Evolutionary conservation across 345 rosid genomes (phyloP), one percentile per base, ranked within the genome.

Genomic region (Lumnitzera littorea): DNA sequence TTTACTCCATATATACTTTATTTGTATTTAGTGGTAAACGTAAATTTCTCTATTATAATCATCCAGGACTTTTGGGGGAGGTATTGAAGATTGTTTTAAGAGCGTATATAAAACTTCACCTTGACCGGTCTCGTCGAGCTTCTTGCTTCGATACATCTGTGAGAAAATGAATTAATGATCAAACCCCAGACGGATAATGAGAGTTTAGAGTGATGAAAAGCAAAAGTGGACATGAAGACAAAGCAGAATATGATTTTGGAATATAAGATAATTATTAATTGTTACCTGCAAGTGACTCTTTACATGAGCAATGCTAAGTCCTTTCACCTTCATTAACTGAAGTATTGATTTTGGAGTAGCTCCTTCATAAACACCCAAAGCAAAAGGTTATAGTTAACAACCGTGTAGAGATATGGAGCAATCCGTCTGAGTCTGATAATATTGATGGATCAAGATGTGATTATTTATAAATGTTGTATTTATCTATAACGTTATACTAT

Each of bases 201-300:
- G 27, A 36, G 3, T 64, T 49, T 60, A 63, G 13, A 31, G 14
- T 49, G 11, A 24, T 24, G 0, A 27, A 12, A 12, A 46, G 25
- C 31, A 11, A 15, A 12, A 9, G 16, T 46, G 11, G 25, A 27
- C 55, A n/a, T 7, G n/a, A 25, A 63, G 9, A 53, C 31, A 53
- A n/a, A 62, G 48, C 24, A 20, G 5, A 5, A 17, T 12, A 2
- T 23, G 13, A 31, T 9, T 24, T 62, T n/a, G 2, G 47, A 11
- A 50, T 60, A 24, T 2, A 25, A 48, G 13, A 60, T 31, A 20
- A 20, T 20, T 20, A 20, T 20, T 20, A 20, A 20, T 20, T 20
- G 20, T 47, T 46, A 91, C 97, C 92, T 91, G 97, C 66, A 87
- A 74, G 61, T 91, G 97, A 81, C 97, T 91, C 76, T 91, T 91